phyloP scores from a whole-genome alignment of 2,329 filamentous ascomycete genomes.

The Clonostachys chloroleuca region DNA sequence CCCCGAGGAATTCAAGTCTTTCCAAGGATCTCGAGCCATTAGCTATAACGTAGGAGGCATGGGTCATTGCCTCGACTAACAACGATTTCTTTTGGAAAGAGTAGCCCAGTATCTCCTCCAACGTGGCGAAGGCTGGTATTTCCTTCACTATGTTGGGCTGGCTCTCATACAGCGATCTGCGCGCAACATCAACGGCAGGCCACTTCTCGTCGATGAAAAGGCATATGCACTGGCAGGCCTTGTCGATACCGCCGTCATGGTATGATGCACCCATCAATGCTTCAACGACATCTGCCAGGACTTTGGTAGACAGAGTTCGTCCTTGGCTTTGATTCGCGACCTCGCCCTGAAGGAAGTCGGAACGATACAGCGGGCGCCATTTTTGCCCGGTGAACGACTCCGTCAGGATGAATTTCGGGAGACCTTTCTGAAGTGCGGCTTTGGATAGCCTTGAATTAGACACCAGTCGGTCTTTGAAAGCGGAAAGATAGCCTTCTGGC shows the following conservation, averaged over 20 bases:
- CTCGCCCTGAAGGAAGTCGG: slow-evolving; percentile 19
- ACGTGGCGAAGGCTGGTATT: slow-evolving; percentile 32
- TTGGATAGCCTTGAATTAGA: slow-evolving; percentile 69
- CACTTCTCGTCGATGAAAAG: slow-evolving; percentile 62
- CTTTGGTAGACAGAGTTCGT: slow-evolving; percentile 64
- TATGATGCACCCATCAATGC: slow-evolving; percentile 76
- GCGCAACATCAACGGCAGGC: slow-evolving; percentile 35
- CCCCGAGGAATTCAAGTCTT: slow-evolving; percentile 83
- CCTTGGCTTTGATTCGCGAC: slow-evolving; percentile 6
- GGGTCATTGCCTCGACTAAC: slow-evolving; percentile 76
- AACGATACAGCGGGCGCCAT: slow-evolving; percentile 65
- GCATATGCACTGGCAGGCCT: slow-evolving; percentile 59
- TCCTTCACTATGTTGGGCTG: slow-evolving; percentile 27
- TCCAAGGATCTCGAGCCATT: slow-evolving; percentile 46
- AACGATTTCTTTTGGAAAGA: slow-evolving; percentile 63
- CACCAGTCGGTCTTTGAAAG: slow-evolving; percentile 64
- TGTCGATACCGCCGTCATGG: slow-evolving; percentile 60
- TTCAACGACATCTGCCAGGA: slow-evolving; percentile 83
- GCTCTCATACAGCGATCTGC: slow-evolving; percentile 34
- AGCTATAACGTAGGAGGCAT: slow-evolving; percentile 55
- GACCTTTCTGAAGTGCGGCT: slow-evolving; percentile 55
- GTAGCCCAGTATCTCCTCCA: slow-evolving; percentile 69
- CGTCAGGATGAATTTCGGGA: slow-evolving; percentile 71
- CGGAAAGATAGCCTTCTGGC: slow-evolving; percentile 73
- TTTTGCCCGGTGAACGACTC: slow-evolving; percentile 62